A percentile compares a stretch with the other conserved stretches of the same genome.
Conservation (phyloP, 495 filamentous ascomycete species). For the Penicillium chermesinum region DNA sequence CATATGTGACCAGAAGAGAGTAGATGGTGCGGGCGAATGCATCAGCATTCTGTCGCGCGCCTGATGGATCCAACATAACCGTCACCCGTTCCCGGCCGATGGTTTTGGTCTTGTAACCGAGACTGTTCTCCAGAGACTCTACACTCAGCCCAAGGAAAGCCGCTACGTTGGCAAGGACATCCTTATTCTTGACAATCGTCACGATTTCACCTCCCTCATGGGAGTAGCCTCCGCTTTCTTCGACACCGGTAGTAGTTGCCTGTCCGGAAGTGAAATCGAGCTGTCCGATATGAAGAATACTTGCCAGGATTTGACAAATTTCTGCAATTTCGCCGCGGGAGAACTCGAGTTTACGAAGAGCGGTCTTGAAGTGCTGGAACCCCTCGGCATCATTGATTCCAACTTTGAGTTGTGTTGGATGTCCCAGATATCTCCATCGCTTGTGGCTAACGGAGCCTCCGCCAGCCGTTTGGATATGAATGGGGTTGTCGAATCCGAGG, state of each 20-base stretch:
- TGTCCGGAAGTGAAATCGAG: conserved; percentile 82
- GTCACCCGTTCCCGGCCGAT: conserved; percentile 92
- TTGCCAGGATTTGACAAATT: conserved; percentile 88
- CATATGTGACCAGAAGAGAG: conserved; percentile 88
- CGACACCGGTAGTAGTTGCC: conserved; percentile 67
- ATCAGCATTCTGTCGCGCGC: conserved; percentile 86
- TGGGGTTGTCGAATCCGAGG: conserved; percentile 67
- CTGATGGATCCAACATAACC: conserved; percentile 90
- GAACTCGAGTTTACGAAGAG: conserved; percentile 88
- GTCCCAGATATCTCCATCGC: conserved; percentile 92
- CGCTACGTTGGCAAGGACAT: conserved; percentile 77
- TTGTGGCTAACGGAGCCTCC: conserved; percentile 56
- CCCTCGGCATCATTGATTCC: conserved; percentile 94
- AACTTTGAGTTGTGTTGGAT: conserved; percentile 93
- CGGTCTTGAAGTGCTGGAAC: conserved; percentile 97
- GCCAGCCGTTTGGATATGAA: conserved; percentile 34
- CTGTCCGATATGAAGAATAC: conserved; percentile 91
- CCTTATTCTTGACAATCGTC: conserved; percentile 89
- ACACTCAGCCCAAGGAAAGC: conserved; percentile 84
- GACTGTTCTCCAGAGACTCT: conserved; percentile 74
- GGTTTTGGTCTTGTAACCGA: conserved; percentile 94
- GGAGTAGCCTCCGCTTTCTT: conserved; percentile 93
- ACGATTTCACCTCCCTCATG: conserved; percentile 86
- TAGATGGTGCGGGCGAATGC: conserved; percentile 91
- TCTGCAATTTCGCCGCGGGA: conserved; percentile 90